These are phyloP conservation scores for Botryotinia convoluta DNA, from an alignment of 2,329 filamentous ascomycete genomes.

Conservation along the genomic window DNA sequence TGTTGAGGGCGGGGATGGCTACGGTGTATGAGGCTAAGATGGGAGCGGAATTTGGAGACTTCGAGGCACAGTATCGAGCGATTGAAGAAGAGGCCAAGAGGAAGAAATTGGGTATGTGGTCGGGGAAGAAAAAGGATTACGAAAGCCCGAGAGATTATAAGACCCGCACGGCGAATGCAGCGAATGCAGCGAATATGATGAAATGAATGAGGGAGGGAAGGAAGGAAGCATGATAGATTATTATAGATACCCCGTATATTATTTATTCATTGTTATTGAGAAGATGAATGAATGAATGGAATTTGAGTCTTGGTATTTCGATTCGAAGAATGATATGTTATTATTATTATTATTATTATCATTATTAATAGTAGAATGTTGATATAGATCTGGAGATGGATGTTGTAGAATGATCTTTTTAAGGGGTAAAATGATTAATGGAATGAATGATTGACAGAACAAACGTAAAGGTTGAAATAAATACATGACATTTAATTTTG, in stretches of 20 bases:
- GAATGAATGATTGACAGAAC: neutral
- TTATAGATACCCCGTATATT: neutral
- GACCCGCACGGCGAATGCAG: constrained; percentile 46
- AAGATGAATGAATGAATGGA: neutral
- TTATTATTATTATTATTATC: neutral
- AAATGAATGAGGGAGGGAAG: constrained; percentile 27
- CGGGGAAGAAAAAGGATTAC: constrained; percentile 56
- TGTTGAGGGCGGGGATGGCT: constrained; percentile 81
- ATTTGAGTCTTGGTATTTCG: neutral
- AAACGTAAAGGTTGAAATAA: neutral
- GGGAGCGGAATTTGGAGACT: constrained; percentile 80
- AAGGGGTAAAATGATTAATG: neutral
- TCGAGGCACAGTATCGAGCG: constrained; percentile 60
- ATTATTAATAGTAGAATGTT: neutral
- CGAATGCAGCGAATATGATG: constrained; percentile 35
- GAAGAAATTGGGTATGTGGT: constrained; percentile 73
- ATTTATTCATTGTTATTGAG: neutral
- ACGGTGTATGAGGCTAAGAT: constrained; percentile 92
- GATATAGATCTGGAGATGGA: neutral
- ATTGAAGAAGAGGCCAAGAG: constrained; percentile 66
- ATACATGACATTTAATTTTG: neutral
- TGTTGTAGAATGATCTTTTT: neutral
- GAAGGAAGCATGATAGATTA: neutral
- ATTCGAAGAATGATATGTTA: neutral
- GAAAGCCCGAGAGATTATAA: constrained; percentile 93